These are phyloP conservation scores for Croton setiger DNA, from an alignment of 441 rosid species.

Conservation along the genomic window DNA sequence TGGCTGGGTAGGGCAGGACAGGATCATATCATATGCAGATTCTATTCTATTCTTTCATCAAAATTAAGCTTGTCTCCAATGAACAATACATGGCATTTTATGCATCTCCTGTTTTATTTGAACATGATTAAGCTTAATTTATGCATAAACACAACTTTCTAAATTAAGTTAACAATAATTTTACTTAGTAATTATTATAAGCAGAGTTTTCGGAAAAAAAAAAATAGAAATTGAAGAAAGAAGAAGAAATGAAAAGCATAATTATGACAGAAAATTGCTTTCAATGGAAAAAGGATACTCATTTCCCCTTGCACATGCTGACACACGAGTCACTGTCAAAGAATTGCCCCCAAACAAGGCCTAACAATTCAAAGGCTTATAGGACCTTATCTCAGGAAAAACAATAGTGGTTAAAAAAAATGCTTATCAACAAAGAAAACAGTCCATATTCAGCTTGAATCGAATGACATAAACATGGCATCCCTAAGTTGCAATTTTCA, in stretches of 20 bases:
- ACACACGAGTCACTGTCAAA: conserved; percentile 17
- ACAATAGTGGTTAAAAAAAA: neutral
- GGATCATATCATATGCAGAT: neutral
- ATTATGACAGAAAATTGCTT: neutral
- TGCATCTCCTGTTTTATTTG: neutral
- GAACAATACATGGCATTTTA: neutral
- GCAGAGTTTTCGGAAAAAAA: neutral
- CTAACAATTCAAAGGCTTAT: conserved; percentile 14
- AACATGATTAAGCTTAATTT: neutral
- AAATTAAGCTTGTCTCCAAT: conserved; percentile 2
- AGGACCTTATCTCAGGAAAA: conserved; percentile 30
- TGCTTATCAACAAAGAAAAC: conserved; percentile 15
- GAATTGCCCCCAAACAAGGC: conserved; percentile 29
- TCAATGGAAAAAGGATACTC: neutral
- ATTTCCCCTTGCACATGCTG: conserved; percentile 13
- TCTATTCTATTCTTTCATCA: neutral
- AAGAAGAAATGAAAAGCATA: neutral
- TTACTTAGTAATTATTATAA: too few relatives aligned
- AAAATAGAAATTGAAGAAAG: neutral
- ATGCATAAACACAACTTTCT: neutral
- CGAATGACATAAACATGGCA: conserved; percentile 44
- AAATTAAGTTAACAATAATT: neutral
- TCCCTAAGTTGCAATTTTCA: conserved; percentile 48
- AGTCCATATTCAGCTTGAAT: conserved; percentile 1
- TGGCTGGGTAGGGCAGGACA: too few relatives aligned